phyloP scores from a whole-genome alignment of 73 alveolate species.

The Diophrys appendiculata region DNA sequence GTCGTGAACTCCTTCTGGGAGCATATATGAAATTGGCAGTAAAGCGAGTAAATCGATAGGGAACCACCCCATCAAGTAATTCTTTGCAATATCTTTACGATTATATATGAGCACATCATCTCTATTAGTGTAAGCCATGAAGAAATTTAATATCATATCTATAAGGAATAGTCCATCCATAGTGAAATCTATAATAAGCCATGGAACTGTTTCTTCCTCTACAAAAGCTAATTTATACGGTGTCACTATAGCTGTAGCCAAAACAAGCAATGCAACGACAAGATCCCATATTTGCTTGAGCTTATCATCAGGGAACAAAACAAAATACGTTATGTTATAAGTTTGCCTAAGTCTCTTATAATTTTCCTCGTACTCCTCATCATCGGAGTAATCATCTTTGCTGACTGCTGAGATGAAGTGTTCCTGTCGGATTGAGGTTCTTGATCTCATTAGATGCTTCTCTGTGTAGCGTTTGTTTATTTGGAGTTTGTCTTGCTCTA shows the following conservation, averaged over 20 bases:
- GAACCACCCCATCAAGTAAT: slow-evolving; percentile 70
- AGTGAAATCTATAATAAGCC: slow-evolving; percentile 58
- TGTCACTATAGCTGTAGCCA: slow-evolving; percentile 76
- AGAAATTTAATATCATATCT: slow-evolving; percentile 68
- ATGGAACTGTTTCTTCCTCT: slow-evolving; percentile 51
- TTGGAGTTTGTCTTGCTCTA: too few species aligned
- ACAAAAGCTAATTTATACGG: slow-evolving; percentile 88
- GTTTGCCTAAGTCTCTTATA: background rate
- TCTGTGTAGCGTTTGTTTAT: too few species aligned
- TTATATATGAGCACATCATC: slow-evolving; percentile 59
- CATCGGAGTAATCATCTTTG: too few species aligned
- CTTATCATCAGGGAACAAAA: slow-evolving; percentile 61
- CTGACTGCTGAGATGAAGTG: too few species aligned
- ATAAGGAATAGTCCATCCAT: slow-evolving; percentile 55
- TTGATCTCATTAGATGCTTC: too few species aligned
- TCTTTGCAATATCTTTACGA: slow-evolving; percentile 48
- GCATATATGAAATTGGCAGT: slow-evolving; percentile 63
- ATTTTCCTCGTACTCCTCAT: background rate
- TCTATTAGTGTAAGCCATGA: slow-evolving; percentile 48
- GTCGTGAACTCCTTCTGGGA: slow-evolving; percentile 35
- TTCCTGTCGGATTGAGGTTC: too few species aligned
- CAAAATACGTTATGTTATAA: background rate
- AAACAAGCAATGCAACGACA: slow-evolving; percentile 53
- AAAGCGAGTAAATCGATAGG: slow-evolving; percentile 64
- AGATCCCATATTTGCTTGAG: slow-evolving; percentile 68